Evolutionary conservation across 331 rosid genomes (phyloP).

Genomic region (Cydonia oblonga): DNA sequence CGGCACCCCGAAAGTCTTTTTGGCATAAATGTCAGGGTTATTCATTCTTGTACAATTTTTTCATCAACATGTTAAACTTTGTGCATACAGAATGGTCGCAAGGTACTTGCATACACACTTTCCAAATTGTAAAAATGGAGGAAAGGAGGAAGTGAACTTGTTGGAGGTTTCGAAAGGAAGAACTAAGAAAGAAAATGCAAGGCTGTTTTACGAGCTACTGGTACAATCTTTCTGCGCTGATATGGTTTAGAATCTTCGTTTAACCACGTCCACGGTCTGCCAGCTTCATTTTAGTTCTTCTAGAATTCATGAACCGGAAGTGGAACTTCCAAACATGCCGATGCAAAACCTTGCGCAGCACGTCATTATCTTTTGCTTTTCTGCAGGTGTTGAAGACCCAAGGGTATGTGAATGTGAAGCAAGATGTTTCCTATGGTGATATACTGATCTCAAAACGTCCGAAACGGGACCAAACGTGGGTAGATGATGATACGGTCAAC

Average conservation of each 20-base stretch:
- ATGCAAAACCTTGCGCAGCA: background rate
- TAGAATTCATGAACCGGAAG: background rate
- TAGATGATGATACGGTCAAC: background rate
- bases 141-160: conserved; percentile 34
- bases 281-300: background rate
- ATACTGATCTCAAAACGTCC: conserved; percentile 35
- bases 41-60: conserved; percentile 9
- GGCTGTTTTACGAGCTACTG: conserved; percentile 74
- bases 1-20: background rate
- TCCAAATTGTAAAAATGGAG: conserved; percentile 14
- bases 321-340: background rate
- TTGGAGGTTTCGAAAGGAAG: conserved; percentile 28
- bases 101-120: conserved; percentile 39
- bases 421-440: conserved; percentile 50
- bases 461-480: conserved; percentile 39
- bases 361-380: background rate
- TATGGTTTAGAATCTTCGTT: background rate
- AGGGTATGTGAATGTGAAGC: conserved; percentile 54
- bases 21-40: background rate
- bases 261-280: background rate
- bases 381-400: conserved; percentile 63
- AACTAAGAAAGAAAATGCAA: conserved; percentile 51
- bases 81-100: conserved; percentile 45
- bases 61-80: conserved; percentile 7
- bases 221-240: conserved; percentile 27